Conservation (phyloP, 2,329 filamentous ascomycete species). For the Cercospora sp. region DNA sequence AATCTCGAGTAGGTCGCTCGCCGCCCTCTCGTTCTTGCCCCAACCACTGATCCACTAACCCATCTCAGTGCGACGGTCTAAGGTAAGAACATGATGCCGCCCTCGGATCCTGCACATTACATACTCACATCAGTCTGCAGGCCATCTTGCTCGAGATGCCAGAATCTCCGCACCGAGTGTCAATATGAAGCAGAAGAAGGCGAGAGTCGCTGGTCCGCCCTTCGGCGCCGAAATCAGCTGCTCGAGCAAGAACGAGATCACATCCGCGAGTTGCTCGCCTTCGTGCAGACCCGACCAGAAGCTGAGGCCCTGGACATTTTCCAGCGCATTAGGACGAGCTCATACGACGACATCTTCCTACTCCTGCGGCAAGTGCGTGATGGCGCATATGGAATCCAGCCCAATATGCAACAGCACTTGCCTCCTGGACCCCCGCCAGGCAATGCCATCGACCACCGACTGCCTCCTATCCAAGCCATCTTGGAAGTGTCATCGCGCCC, state of each 20-base stretch:
- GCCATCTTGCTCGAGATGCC: slow-evolving; percentile 35
- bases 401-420: slow-evolving; percentile 11
- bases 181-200: slow-evolving; percentile 38
- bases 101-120: neutral
- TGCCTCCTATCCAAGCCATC: slow-evolving; percentile 28
- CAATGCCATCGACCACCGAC: slow-evolving; percentile 23
- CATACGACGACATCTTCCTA: slow-evolving; percentile 28
- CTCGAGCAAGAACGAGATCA: slow-evolving; percentile 37
- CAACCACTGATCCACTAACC: slow-evolving; percentile 14
- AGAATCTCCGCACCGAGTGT: slow-evolving; percentile 35
- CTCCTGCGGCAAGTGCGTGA: slow-evolving; percentile 29
- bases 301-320: slow-evolving; percentile 35
- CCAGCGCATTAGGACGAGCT: slow-evolving; percentile 31
- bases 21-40: neutral
- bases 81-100: slow-evolving; percentile 23
- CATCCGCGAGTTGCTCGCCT: slow-evolving; percentile 32
- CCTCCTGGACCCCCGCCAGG: slow-evolving; percentile 3
- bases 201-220: slow-evolving; percentile 38
- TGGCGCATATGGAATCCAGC: slow-evolving; percentile 17
- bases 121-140: slow-evolving; percentile 24
- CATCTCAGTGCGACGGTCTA: slow-evolving; percentile 30
- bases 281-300: slow-evolving; percentile 33
- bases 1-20: slow-evolving; percentile 30
- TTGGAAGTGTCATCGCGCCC: slow-evolving; percentile 21
- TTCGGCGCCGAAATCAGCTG: slow-evolving; percentile 35